A percentile compares a stretch with the other conserved stretches of the same genome.
Conservation (phyloP, 306 rosid species). For the Hippophae tibetana region DNA sequence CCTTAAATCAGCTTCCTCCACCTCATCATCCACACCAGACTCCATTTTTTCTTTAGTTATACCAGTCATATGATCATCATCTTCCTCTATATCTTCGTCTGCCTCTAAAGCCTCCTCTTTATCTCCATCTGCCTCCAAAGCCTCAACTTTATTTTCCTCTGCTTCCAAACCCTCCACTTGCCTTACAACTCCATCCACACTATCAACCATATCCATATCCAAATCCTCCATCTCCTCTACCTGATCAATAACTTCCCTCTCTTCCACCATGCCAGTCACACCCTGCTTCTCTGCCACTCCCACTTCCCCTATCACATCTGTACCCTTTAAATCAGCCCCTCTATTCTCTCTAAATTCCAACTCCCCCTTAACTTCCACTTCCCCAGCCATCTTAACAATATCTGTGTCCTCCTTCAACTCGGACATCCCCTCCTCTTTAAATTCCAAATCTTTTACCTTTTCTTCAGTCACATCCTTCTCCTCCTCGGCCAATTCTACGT, state of each 20-base stretch:
- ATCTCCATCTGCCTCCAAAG: not conserved
- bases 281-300: not conserved
- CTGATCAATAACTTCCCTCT: constrained; percentile 1
- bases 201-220: constrained; percentile 9
- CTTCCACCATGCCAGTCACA: constrained; percentile 7
- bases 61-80: constrained; percentile 8
- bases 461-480: too few relatives aligned
- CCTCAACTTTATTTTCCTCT: constrained; percentile 15
- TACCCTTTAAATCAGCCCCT: not conserved
- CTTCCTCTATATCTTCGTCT: constrained; percentile 8
- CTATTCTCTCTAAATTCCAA: not conserved
- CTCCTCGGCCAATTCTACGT: too few relatives aligned
- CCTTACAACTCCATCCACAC: constrained; percentile 5
- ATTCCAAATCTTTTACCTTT: too few relatives aligned
- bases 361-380: not conserved
- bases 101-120: constrained; percentile 1
- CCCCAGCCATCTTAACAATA: constrained; percentile 5
- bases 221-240: constrained; percentile 12
- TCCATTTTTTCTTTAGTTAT: constrained; percentile 16
- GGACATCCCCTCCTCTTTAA: too few relatives aligned
- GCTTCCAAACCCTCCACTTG: constrained; percentile 5
- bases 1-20: constrained; percentile 26
- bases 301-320: not conserved
- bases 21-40: constrained; percentile 18
- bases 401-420: too few relatives aligned